Evolutionary conservation across 2,329 filamentous ascomycete genomes (phyloP).

Genomic region (Nannizziopsis arthrosporioides): DNA sequence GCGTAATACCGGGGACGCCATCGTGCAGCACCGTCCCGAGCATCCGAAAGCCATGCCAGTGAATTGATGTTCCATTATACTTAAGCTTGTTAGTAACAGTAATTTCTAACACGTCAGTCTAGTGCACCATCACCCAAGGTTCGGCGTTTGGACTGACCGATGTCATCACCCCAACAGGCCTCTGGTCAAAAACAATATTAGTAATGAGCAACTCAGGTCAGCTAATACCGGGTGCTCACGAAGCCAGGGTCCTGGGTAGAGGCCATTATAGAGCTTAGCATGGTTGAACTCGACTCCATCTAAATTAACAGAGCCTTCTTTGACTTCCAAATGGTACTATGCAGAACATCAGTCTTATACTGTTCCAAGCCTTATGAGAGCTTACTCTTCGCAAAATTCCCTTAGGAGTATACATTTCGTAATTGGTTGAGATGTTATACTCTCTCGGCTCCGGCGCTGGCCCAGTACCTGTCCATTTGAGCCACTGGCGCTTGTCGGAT

Average conservation of each 20-base stretch:
- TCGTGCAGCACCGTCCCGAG: conserved; percentile 24
- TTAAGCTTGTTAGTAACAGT: conserved; percentile 13
- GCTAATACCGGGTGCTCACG: conserved; percentile 6
- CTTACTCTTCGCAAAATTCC: conserved; percentile 12
- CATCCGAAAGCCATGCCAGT: conserved; percentile 26
- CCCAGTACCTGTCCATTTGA: conserved; percentile 8
- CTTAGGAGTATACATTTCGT: conserved; percentile 13
- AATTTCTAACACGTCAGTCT: conserved; percentile 10
- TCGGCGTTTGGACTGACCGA: conserved; percentile 7
- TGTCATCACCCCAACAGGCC: conserved; percentile 14
- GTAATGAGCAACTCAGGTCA: not conserved
- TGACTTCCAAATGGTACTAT: conserved; percentile 11
- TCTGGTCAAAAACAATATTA: conserved; percentile 7
- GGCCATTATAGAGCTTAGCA: conserved; percentile 13
- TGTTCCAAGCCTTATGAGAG: not conserved
- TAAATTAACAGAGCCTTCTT: conserved; percentile 10
- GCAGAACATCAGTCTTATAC: not conserved
- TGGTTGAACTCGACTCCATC: conserved; percentile 10
- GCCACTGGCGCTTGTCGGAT: conserved; percentile 11
- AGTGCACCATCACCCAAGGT: not conserved
- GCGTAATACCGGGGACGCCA: conserved; percentile 26
- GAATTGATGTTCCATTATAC: conserved; percentile 16
- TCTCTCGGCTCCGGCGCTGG: conserved; percentile 7
- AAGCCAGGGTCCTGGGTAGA: conserved; percentile 14
- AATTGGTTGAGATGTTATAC: conserved; percentile 13